phyloP scores from a whole-genome alignment of 176 grass and related monocot genomes.

The Avena atlantica region DNA sequence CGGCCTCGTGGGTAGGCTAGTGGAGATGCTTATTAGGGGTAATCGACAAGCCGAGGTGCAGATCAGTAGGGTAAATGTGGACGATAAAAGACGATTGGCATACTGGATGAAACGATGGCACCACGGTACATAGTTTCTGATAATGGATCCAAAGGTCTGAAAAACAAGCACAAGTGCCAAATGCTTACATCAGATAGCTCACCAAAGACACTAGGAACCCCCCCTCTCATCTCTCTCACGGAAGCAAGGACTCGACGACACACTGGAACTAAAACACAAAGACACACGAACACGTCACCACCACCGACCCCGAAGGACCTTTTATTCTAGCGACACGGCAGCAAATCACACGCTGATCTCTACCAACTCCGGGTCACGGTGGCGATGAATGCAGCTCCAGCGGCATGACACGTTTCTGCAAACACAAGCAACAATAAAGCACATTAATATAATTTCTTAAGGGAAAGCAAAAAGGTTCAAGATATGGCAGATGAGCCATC shows the following conservation, averaged over 20 bases:
- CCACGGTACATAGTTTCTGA: not conserved
- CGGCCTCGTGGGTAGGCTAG: no score
- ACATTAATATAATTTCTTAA: not conserved
- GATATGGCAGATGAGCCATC: not conserved
- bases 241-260: conserved; percentile 22
- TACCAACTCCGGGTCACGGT: conserved; percentile 32
- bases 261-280: conserved; percentile 32
- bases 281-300: conserved; percentile 18
- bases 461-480: not conserved
- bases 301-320: conserved; percentile 29
- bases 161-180: conserved; percentile 1
- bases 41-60: not conserved
- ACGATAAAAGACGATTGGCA: not conserved
- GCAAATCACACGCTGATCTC: conserved; percentile 35
- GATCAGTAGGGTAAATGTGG: not conserved
- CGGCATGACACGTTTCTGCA: conserved; percentile 47
- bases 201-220: not conserved
- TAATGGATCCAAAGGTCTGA: not conserved
- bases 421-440: conserved; percentile 18
- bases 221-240: not conserved
- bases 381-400: conserved; percentile 44
- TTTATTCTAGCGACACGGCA: conserved; percentile 54
- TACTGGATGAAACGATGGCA: conserved; percentile 6
- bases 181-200: conserved; percentile 27
- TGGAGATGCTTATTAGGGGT: no score